phyloP scores from a whole-genome alignment of 331 rosid genomes.

The Phaseolus coccineus region DNA sequence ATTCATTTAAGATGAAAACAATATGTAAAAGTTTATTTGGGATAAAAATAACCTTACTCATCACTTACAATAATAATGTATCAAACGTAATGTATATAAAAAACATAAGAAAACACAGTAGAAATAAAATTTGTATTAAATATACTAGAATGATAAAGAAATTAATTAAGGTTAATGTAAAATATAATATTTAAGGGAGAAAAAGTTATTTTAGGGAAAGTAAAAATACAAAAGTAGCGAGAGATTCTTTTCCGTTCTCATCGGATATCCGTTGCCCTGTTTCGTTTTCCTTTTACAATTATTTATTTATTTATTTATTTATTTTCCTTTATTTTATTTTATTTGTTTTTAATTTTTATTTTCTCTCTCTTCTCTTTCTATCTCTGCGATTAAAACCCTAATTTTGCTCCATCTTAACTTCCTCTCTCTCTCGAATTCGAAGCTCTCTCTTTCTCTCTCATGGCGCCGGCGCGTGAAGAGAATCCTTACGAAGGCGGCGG shows the following conservation, averaged over 20 bases:
- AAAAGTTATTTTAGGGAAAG: not conserved
- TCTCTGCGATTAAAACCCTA: slow-evolving; percentile 68
- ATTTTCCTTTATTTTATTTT: not conserved
- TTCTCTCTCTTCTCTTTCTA: not conserved
- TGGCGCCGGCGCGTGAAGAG: slow-evolving; percentile 81
- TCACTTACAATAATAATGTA: too few species aligned
- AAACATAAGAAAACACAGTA: too few species aligned
- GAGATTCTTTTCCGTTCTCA: not conserved
- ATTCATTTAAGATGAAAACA: too few species aligned
- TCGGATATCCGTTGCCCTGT: slow-evolving; percentile 13
- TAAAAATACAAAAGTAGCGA: not conserved
- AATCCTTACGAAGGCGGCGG: slow-evolving; percentile 62
- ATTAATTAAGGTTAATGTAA: too few species aligned
- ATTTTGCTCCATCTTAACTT: slow-evolving; percentile 45
- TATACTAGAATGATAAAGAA: too few species aligned
- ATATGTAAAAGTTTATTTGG: too few species aligned
- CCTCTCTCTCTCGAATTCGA: slow-evolving; percentile 16
- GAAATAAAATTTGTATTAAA: too few species aligned
- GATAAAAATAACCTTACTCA: too few species aligned
- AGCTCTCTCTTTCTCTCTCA: slow-evolving; percentile 41
- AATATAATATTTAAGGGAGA: too few species aligned
- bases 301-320: not conserved
- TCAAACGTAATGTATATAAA: too few species aligned
- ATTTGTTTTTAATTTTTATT: not conserved
- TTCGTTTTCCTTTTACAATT: not conserved